Evolutionary conservation across 768 basidiomycete genomes (phyloP).

Genomic region (Trametes sanguinea): DNA sequence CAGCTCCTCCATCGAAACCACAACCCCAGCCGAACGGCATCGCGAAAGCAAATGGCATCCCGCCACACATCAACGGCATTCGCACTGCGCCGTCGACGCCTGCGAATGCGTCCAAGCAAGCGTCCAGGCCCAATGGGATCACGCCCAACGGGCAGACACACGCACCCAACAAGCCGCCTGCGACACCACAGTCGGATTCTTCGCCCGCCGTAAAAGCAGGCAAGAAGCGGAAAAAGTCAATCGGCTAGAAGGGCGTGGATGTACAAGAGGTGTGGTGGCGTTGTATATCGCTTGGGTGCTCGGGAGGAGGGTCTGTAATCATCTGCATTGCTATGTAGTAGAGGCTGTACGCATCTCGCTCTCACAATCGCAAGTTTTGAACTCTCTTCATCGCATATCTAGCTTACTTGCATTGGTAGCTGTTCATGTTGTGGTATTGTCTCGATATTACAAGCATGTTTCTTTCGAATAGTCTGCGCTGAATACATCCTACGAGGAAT

Average conservation of each 20-base stretch:
- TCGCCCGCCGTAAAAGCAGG: slow-evolving; percentile 39
- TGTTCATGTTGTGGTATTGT: background rate
- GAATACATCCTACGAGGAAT: no score
- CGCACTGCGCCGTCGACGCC: slow-evolving; percentile 14
- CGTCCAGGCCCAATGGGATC: slow-evolving; percentile 15
- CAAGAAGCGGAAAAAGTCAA: slow-evolving; percentile 58
- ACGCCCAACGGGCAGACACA: slow-evolving; percentile 7
- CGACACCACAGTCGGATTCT: slow-evolving; percentile 14
- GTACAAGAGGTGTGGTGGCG: background rate
- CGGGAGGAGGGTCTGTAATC: slow-evolving; percentile 5
- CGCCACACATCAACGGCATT: slow-evolving; percentile 17
- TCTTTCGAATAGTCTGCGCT: background rate
- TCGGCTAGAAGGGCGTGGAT: slow-evolving; percentile 28
- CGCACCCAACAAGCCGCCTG: slow-evolving; percentile 9
- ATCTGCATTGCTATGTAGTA: slow-evolving; percentile 6
- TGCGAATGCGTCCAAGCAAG: slow-evolving; percentile 3
- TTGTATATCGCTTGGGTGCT: background rate
- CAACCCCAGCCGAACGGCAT: slow-evolving; percentile 14
- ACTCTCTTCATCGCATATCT: background rate
- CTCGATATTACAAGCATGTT: background rate
- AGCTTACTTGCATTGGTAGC: slow-evolving; percentile 3
- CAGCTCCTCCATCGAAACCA: slow-evolving; percentile 12
- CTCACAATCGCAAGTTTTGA: slow-evolving; percentile 6
- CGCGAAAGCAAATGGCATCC: slow-evolving; percentile 22
- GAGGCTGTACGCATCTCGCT: slow-evolving; percentile 5